Base-by-base conservation (phyloP, 495 filamentous ascomycete species). In the Penicillium turbatum region DNA sequence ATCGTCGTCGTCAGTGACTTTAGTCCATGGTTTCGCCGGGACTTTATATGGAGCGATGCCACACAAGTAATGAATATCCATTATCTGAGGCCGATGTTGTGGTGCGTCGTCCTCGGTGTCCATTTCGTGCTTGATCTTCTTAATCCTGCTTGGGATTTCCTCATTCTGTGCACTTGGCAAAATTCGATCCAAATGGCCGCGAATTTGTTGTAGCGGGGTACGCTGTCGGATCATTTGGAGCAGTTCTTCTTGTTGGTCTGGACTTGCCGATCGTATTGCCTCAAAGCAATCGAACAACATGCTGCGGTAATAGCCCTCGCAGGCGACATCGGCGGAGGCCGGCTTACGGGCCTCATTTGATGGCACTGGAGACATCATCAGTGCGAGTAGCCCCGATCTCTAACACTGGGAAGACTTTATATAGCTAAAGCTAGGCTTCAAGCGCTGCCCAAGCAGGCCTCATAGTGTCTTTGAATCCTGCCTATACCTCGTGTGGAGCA, bases 1-100 rank as follows among this genome's bases (percentile, higher is more conserved):
- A 12, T 70, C 72, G 40, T 72, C 67, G 35, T 64, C 62, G 30
- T 69, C 70, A 0, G 71, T 72, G 8, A 74, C 64, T 8, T 49
- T 61, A 0, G 73, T 77, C 73, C 73, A 77, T 2, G 70, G 67
- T 24, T 47, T 68, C 13, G 71, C 63, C 2, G 64, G 66, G 7
- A 74, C 64, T 17, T 44, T 56, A 27, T 65, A 49, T 6, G 57
- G 53, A 16, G 54, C 60, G 12, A 19, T 55, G 12, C 24, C 47
- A 30, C 60, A 63, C 32, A 66, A 37, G 19, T 55, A 63, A 31
- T 49, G 49, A 38, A 66, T 59, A 30, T 66, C 60, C 60, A 66
- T 62, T 17, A 53, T 50, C 31, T 50, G 51, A 1, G 55, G 49
- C 7, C 56, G 60, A 35, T 55, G 42, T 13, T 42, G 48, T 10